Base-by-base conservation (phyloP, 805 yeast genomes). In the Candida suzukii region DNA sequence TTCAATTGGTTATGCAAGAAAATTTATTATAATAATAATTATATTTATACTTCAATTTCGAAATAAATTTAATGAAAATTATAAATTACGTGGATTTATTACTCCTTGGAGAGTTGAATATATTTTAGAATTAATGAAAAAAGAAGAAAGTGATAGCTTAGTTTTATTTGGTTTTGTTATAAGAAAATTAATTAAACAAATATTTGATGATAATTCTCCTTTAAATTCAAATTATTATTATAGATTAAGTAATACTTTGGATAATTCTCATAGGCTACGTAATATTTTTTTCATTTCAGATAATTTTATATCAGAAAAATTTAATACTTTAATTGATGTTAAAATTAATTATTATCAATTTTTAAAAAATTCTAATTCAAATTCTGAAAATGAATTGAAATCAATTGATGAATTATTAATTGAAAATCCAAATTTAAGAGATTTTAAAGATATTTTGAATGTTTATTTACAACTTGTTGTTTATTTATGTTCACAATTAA, bases 1-100 rank as follows among this genome's bases (percentile, higher is more conserved):
- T 3, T 49, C 57, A 14, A 51, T 57, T 21, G 63, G 60, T 2
- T 60, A 58, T 41, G 35, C 56, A 6, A 43, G 62, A 40, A 25
- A 33, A 3, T 35, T 46, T 32, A 39, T 58, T n/a, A 27, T 50
- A 17, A 35, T 45, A n/a, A 34, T 60, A 10, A 12, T 58, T 9
- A 37, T 49, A 2, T 49, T 53, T 17, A 28, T 57, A 17, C 30
- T 59, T 7, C 43, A 42, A 18, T 18, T 46, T 27, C 43, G 52
- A 8, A 9, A 40, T 8, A 28, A 27, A 26, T 49, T 56, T 7
- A 59, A 59, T 34, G 33, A 42, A 14, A 40, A 41, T 3, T 59
- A 45, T 38, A 49, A 44, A 13, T 14, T 40, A 7, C 42, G 36
- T 24, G 51, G 39, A 31, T 53, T 59, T 24, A 42, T 53, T 20